These are phyloP conservation scores for Pichia sp. DNA, from an alignment of 1,139 yeast genomes.

Conservation along the genomic window DNA sequence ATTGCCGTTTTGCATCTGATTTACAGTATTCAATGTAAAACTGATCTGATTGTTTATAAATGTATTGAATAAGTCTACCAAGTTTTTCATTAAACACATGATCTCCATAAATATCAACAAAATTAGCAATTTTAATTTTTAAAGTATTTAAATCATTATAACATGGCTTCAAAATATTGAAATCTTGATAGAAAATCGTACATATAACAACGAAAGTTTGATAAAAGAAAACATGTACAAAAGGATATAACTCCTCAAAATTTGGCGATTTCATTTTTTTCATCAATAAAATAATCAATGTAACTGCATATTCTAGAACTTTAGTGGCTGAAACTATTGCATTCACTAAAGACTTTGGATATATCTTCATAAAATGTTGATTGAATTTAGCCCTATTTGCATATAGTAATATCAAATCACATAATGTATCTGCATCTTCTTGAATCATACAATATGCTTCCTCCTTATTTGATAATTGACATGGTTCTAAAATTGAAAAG, in stretches of 20 bases:
- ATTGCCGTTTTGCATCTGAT: neutral
- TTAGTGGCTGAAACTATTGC: neutral
- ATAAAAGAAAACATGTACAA: conserved; percentile 43
- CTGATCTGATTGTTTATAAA: conserved; percentile 27
- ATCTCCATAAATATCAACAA: conserved; percentile 23
- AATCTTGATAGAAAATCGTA: conserved; percentile 42
- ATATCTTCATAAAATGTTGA: conserved; percentile 39
- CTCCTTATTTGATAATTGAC: conserved; percentile 17
- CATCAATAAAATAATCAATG: conserved; percentile 27
- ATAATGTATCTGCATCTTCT: conserved; percentile 36
- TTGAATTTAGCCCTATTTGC: conserved; percentile 46
- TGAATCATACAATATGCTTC: conserved; percentile 30
- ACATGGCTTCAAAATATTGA: conserved; percentile 30
- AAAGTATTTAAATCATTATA: conserved; percentile 22
- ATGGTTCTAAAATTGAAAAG: conserved; percentile 25
- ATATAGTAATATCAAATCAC: conserved; percentile 42
- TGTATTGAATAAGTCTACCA: conserved; percentile 25
- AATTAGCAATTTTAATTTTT: conserved; percentile 20
- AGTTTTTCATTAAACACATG: conserved; percentile 26
- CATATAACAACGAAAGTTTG: conserved; percentile 48
- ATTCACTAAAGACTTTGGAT: neutral
- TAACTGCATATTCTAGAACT: conserved; percentile 31
- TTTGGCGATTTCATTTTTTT: conserved; percentile 19
- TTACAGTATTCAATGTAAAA: conserved; percentile 12
- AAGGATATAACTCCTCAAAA: conserved; percentile 36